Evolutionary conservation across 2,329 filamentous ascomycete genomes (phyloP).

Genomic region (Microdochium trichocladiopsis): DNA sequence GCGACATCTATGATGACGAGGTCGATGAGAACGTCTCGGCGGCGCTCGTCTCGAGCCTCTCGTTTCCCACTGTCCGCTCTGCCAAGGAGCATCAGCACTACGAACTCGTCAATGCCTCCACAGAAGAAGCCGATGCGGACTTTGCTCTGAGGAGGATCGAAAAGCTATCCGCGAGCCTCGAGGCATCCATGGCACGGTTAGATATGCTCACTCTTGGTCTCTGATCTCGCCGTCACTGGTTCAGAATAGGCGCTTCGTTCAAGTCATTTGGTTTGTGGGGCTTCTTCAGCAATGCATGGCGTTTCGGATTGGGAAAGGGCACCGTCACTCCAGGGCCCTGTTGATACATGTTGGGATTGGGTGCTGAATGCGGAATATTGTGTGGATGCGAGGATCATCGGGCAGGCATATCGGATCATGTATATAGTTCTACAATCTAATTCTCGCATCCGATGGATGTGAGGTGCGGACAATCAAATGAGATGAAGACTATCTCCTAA

Average conservation of each 20-base stretch:
- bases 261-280: not conserved
- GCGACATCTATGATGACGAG: slow-evolving; percentile 54
- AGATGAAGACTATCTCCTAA: too few species aligned
- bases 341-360: not conserved
- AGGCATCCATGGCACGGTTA: slow-evolving; percentile 26
- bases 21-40: too few species aligned
- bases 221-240: slow-evolving; percentile 7
- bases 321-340: not conserved
- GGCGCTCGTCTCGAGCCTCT: too few species aligned
- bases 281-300: slow-evolving; percentile 1
- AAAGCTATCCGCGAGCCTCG: slow-evolving; percentile 34
- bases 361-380: too few species aligned
- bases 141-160: slow-evolving; percentile 42
- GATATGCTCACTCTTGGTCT: slow-evolving; percentile 24
- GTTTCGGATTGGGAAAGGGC: not conserved
- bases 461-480: too few species aligned
- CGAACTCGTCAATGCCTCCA: slow-evolving; percentile 54
- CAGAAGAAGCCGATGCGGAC: slow-evolving; percentile 36
- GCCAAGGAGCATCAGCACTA: slow-evolving; percentile 59
- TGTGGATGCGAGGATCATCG: not conserved
- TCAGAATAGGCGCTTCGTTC: too few species aligned
- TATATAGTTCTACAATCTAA: too few species aligned
- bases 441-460: too few species aligned
- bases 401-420: too few species aligned
- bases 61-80: slow-evolving; percentile 35